Evolutionary conservation across 495 filamentous ascomycete genomes (phyloP), one percentile per base, ranked within the genome.

Genomic region (Neurospora pannonica): DNA sequence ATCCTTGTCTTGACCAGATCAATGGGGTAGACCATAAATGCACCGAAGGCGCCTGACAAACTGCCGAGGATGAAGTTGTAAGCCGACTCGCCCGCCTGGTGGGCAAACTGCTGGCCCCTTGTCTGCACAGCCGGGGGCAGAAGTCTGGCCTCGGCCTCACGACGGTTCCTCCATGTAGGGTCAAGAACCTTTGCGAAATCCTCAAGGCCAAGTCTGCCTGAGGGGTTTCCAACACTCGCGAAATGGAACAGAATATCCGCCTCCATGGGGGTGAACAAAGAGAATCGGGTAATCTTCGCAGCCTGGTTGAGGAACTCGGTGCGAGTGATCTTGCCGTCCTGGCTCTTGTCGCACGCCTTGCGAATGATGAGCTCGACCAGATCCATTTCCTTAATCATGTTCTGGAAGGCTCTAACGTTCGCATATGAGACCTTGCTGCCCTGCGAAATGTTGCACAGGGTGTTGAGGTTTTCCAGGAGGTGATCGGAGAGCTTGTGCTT

Each of bases 171-270:
- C 95, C 95, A 99, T 70, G 94, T 92, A 0, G 96, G 89, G 82
- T 99, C 96, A 70, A 99, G 88, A 42, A 99, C 96, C 83, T 97
- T 97, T 73, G 93, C 89, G 82, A 99, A 99, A 79, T 98, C 95
- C 36, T 84, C 85, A 28, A 97, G 85, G 6, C 91, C 87, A n/a
- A 99, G 88, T 54, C 93, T 85, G 15, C 94, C 97, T 0, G 94
- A 92, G 0, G 94, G 92, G 74, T 94, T 91, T 79, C 97, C 94
- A 62, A 99, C 85, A 60, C 94, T 94, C 46, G 96, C 96, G 78
- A 99, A 99, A 82, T 99, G 96, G 87, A 99, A 99, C 21, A 99
- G 88, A 76, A 99, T 98, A 81, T 98, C 96, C 4, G 97, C 96
- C 82, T 99, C 96, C 95, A 99, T 97, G 1, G 96, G 96, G 0